Percentiles rank a stretch among this genome's conserved stretches.
Conservation (phyloP, 495 filamentous ascomycete species). For the Neurospora cerealis region DNA sequence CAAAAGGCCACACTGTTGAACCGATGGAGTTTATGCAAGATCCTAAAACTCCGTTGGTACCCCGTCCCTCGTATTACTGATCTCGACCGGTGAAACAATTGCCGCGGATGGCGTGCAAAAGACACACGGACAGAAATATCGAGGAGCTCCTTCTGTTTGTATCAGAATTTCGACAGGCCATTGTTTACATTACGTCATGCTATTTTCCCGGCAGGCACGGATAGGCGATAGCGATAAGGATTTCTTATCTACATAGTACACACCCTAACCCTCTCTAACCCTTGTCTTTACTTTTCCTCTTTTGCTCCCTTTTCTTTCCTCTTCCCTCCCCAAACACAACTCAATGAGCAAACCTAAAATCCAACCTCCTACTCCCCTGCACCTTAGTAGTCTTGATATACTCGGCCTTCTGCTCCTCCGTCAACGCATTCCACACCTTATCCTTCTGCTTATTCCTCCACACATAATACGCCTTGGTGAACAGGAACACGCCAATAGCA, state of each 20-base stretch:
- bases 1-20: neutral
- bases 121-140: neutral
- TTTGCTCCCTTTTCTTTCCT: neutral
- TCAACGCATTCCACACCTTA: slow-evolving; percentile 29
- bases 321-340: neutral
- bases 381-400: slow-evolving; percentile 30
- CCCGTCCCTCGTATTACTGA: neutral
- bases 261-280: neutral
- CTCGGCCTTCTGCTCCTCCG: slow-evolving; percentile 23
- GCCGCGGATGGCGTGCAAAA: neutral
- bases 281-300: neutral
- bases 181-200: neutral
- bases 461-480: slow-evolving; percentile 36
- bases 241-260: neutral
- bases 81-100: neutral
- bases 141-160: neutral
- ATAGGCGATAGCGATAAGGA: neutral
- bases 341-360: slow-evolving; percentile 34
- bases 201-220: neutral
- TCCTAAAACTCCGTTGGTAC: neutral
- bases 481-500: slow-evolving; percentile 21
- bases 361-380: slow-evolving; percentile 32
- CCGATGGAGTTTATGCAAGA: neutral
- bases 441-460: slow-evolving; percentile 33
- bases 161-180: neutral